Evolutionary conservation across 2,329 filamentous ascomycete genomes (phyloP).

Genomic region (Fusarium piperis): DNA sequence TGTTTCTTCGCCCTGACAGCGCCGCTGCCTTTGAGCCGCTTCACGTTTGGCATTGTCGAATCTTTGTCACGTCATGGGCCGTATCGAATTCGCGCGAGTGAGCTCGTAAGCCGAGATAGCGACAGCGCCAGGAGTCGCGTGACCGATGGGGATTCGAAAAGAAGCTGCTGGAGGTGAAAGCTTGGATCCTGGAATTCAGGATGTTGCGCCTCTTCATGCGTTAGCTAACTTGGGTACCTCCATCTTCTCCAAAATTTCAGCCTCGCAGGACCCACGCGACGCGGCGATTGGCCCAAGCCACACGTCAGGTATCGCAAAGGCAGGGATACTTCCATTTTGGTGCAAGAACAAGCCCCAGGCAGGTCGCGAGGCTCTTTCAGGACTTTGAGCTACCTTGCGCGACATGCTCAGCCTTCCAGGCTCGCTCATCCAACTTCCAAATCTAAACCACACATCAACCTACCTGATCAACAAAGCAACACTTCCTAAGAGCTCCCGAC

Average conservation of each 20-base stretch:
- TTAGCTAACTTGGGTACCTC: slow-evolving; percentile 1
- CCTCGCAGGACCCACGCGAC: slow-evolving; percentile 46
- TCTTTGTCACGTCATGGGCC: slow-evolving; percentile 37
- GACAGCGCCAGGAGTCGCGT: slow-evolving; percentile 15
- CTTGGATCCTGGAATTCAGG: slow-evolving; percentile 26
- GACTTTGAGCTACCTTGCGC: slow-evolving; percentile 13
- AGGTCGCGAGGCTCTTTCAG: slow-evolving; percentile 2
- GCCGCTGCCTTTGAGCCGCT: slow-evolving; percentile 65
- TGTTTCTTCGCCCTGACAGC: slow-evolving; percentile 51
- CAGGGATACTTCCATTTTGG: slow-evolving; percentile 15
- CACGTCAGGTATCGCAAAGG: slow-evolving; percentile 21
- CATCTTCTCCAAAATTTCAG: slow-evolving; percentile 47
- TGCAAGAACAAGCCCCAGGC: background rate
- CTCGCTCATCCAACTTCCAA: slow-evolving; percentile 12
- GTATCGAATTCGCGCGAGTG: background rate
- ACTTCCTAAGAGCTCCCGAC: background rate
- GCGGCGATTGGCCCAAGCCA: slow-evolving; percentile 30
- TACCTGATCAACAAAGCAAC: slow-evolving; percentile 10
- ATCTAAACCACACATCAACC: slow-evolving; percentile 7
- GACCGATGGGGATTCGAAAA: slow-evolving; percentile 8
- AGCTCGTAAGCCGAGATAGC: slow-evolving; percentile 14
- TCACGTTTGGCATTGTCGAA: slow-evolving; percentile 65
- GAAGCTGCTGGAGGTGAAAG: slow-evolving; percentile 22
- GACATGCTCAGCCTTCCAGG: slow-evolving; percentile 38
- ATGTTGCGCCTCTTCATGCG: slow-evolving; percentile 35